These are phyloP conservation scores for Saposhnikovia divaricata DNA, from an alignment of 129 eudicot species.

Conservation along the genomic window DNA sequence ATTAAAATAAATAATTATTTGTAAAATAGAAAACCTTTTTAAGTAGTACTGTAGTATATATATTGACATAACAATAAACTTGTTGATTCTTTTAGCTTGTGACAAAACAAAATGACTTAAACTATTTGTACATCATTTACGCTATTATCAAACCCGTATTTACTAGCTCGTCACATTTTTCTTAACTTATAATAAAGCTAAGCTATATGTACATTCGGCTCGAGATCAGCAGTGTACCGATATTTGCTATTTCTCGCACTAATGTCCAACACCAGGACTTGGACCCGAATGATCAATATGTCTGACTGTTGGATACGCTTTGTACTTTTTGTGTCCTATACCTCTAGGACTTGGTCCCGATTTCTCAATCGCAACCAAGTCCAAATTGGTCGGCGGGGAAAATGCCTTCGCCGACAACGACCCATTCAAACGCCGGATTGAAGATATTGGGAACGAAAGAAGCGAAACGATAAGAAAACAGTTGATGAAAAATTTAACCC, in stretches of 20 bases:
- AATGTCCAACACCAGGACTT: conserved; percentile 7
- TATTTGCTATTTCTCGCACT: too few relatives aligned
- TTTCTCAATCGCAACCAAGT: neutral
- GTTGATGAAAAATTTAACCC: neutral
- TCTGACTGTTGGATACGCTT: too few relatives aligned
- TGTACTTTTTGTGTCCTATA: neutral
- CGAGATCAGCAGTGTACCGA: neutral
- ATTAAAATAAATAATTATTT: too few relatives aligned
- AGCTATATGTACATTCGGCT: neutral
- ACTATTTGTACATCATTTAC: neutral
- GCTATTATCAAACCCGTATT: too few relatives aligned
- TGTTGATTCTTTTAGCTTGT: too few relatives aligned
- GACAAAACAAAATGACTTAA: too few relatives aligned
- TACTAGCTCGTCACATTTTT: neutral
- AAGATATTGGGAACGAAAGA: neutral
- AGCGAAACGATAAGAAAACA: neutral
- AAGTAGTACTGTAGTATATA: too few relatives aligned
- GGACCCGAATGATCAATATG: neutral
- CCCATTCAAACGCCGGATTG: neutral
- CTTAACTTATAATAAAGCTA: neutral
- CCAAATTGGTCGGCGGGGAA: neutral
- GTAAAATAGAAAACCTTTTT: too few relatives aligned
- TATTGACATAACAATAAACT: too few relatives aligned
- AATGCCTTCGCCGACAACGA: neutral
- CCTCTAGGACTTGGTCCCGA: conserved; percentile 2